Base-by-base conservation (phyloP, 2,329 filamentous ascomycete species). In the Monilinia fructicola region DNA sequence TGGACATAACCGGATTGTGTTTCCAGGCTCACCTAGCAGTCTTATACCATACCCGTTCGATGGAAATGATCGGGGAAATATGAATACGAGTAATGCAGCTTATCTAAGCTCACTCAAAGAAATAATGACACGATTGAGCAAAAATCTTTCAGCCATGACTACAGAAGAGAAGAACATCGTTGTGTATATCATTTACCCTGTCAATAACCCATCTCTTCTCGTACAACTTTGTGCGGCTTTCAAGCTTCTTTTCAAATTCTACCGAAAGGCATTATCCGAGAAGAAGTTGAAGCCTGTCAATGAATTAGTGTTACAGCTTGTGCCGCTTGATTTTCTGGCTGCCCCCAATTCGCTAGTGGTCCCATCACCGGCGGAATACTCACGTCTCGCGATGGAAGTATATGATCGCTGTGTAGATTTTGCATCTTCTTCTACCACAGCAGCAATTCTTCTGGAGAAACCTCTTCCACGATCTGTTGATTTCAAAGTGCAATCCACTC, bases 281-380 rank as follows among this genome's bases (percentile, higher is more conserved):
- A 82, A 81, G 68, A 83, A 81, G 67, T 75, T 81, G 64, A 74
- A 78, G 9, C 76, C 81, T 4, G 73, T 79, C 28, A 88, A 86
- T 65, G 90, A 94, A 66, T 75, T 95, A n/a, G 88, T 92, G 4
- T 79, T 96, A 23, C 92, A 96, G 74, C 82, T 96, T 2, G 79
- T 96, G 1, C 89, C 92, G 0, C 81, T 88, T 21, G 84, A 86
- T 66, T 80, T 87, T n/a, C 77, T 95, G 11, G 86, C 88, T 10
- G 89, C 87, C 0, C 81, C 86, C 4, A 83, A 84, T 1, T 82
- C 83, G 2, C 78, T 93, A 18, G 83, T 88, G 1, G 81, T 90
- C n/a, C 84, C 87, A 1, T 81, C 85, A 2, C 84, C 86, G 0
- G 76, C 78, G 6, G 87, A 88, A 18, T 85, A 90, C 71, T 79